These are phyloP conservation scores for Emericellopsis terricola DNA, from an alignment of 495 filamentous ascomycete genomes.

Conservation along the genomic window DNA sequence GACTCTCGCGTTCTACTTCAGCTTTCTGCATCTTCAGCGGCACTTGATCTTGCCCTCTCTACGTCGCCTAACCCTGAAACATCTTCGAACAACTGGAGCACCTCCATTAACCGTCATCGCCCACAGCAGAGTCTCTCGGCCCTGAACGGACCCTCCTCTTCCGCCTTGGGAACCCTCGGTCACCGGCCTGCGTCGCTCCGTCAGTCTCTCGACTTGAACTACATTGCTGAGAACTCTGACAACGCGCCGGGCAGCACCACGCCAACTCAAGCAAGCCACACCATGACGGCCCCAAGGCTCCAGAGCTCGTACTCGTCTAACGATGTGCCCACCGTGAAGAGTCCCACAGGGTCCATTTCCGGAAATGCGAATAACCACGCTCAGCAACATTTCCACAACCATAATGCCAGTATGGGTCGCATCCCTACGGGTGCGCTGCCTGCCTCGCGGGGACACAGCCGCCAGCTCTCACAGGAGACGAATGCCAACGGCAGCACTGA, in stretches of 20 bases:
- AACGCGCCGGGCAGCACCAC: constrained; percentile 10
- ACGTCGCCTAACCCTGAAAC: constrained; percentile 46
- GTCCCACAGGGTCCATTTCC: constrained; percentile 12
- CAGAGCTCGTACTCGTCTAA: constrained; percentile 81
- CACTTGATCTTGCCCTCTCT: constrained; percentile 61
- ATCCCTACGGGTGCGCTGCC: constrained; percentile 44
- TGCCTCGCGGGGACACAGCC: constrained; percentile 41
- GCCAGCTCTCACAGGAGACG: constrained; percentile 39
- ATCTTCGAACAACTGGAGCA: constrained; percentile 37
- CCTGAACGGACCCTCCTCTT: constrained; percentile 9
- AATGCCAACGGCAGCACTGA: constrained; percentile 24
- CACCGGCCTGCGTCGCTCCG: constrained; percentile 27
- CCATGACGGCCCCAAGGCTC: constrained; percentile 40
- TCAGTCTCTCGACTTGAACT: constrained; percentile 37
- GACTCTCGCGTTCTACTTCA: constrained; percentile 7
- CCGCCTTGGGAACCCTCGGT: constrained; percentile 16
- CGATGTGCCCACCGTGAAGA: constrained; percentile 76
- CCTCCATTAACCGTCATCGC: constrained; percentile 52
- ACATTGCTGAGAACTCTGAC: constrained; percentile 15
- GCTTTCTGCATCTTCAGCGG: constrained; percentile 67
- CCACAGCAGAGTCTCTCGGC: constrained; percentile 59
- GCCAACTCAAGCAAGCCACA: constrained; percentile 11
- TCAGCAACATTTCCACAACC: constrained; percentile 65
- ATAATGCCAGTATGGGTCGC: constrained; percentile 64
- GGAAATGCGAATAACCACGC: constrained; percentile 44